Percentiles rank a stretch among this genome's conserved stretches.
These are phyloP conservation scores for Xylaria sp. DNA, from an alignment of 2,329 filamentous ascomycete species.

Conservation along the genomic window DNA sequence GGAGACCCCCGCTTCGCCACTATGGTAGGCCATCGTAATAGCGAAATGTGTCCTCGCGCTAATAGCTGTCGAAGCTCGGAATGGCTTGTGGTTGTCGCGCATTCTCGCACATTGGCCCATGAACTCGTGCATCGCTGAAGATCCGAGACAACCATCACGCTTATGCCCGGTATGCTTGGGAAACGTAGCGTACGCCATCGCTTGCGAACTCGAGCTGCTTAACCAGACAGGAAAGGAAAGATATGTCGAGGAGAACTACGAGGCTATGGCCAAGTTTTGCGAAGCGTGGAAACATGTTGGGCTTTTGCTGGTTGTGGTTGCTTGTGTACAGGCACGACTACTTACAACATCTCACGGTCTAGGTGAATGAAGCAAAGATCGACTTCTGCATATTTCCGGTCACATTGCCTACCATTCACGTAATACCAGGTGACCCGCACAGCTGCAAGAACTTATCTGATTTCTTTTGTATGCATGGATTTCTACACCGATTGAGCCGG, in stretches of 20 bases:
- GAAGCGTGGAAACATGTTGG: conserved; percentile 53
- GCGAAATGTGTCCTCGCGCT: conserved; percentile 39
- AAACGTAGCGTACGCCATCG: conserved; percentile 59
- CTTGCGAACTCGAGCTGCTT: conserved; percentile 39
- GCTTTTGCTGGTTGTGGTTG: conserved; percentile 59
- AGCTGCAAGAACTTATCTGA: background rate
- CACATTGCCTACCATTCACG: background rate
- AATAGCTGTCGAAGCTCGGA: conserved; percentile 45
- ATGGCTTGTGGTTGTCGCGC: conserved; percentile 67
- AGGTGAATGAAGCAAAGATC: conserved; percentile 8
- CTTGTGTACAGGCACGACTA: conserved; percentile 56
- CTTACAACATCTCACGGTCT: conserved; percentile 37
- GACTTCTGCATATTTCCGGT: background rate
- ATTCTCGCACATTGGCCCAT: conserved; percentile 68
- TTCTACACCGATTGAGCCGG: background rate
- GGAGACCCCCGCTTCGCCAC: conserved; percentile 19
- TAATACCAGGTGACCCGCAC: background rate
- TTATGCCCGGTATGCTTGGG: conserved; percentile 69
- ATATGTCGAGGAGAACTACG: conserved; percentile 54
- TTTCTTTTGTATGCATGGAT: background rate
- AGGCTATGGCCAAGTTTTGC: conserved; percentile 57
- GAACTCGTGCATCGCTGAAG: conserved; percentile 69
- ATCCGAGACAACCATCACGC: conserved; percentile 71
- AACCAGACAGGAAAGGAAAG: conserved; percentile 38
- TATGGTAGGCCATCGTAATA: conserved; percentile 53